These are phyloP conservation scores for Globisporangium recalcitrans DNA, from an alignment of 352 stramenopile genomes.

Conservation along the genomic window DNA sequence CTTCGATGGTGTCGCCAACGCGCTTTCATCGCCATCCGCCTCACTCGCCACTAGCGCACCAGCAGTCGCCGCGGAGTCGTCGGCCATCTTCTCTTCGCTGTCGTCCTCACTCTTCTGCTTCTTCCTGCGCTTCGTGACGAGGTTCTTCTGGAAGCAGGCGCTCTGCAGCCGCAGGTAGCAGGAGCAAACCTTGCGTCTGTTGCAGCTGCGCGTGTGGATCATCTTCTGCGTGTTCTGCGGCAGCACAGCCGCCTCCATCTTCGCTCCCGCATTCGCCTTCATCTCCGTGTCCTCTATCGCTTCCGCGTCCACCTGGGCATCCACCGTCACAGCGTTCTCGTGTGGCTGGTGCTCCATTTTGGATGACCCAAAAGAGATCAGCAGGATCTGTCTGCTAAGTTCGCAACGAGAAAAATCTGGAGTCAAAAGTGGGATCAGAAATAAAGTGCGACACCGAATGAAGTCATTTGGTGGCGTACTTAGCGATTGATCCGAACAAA, in stretches of 20 bases:
- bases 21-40: background rate
- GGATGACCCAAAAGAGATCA: too few relatives aligned
- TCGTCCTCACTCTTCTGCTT: conserved; percentile 19
- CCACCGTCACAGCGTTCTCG: background rate
- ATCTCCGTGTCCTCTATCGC: background rate
- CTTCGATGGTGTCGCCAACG: background rate
- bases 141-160: conserved; percentile 60
- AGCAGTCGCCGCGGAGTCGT: background rate
- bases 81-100: conserved; percentile 1
- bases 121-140: conserved; percentile 39
- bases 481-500: too few relatives aligned
- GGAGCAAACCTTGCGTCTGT: conserved; percentile 57
- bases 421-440: too few relatives aligned
- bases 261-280: background rate
- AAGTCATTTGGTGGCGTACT: too few relatives aligned
- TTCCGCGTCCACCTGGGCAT: background rate
- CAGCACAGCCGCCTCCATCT: background rate
- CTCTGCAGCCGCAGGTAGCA: conserved; percentile 66
- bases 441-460: too few relatives aligned
- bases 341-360: background rate
- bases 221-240: conserved; percentile 10
- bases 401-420: background rate
- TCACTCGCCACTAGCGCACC: background rate
- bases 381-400: background rate
- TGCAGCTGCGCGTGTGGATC: conserved; percentile 61